Evolutionary conservation across 805 yeast species (phyloP), one percentile per base, ranked within the genome.

Genomic region (Candida orba): DNA sequence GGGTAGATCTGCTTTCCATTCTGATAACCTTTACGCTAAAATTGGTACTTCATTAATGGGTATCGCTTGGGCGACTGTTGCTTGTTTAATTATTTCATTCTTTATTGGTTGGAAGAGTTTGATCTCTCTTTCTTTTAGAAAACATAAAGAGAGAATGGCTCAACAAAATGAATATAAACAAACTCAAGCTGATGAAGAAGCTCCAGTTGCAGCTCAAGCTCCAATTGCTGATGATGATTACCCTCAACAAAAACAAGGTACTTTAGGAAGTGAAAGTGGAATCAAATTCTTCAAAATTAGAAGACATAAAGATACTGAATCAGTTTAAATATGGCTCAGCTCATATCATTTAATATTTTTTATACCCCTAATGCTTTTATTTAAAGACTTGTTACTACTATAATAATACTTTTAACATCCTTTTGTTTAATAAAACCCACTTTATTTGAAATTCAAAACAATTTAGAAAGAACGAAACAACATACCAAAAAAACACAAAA

Each of bases 281-380:
- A 82, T 84, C 56, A 79, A 85, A 64, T 84, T 83, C 65, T 84
- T 83, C 72, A 82, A 80, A 56, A 80, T 84, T 49, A 80, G 81
- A 67, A 79, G 76, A 58, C 71, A 69, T 44, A 66, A 66, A 50
- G 68, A 60, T 40, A 69, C 67, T 48, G 75, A 71, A 52, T 63
- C 66, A 17, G 64, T 62, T 25, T 64, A 47, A 51, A 18, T 17
- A 15, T 33, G 13, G 4, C 3, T 17, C 1, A 9, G 6, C 5
- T 12, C 22, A 33, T 15, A 17, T 12, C 8, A 17, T 33, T 33
- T 9, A 14, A 7, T 6, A 15, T 32, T 32, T 33, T 17, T 33
- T 17, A 33, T 15, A 17, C 10, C 18, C 14, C 33, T 25, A 15
- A 24, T 36, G 10, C n/a, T 4, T 35, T 12, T 24, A 4, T 35